Evolutionary conservation across 306 rosid genomes (phyloP).

Genomic region (Vigna angularis): DNA sequence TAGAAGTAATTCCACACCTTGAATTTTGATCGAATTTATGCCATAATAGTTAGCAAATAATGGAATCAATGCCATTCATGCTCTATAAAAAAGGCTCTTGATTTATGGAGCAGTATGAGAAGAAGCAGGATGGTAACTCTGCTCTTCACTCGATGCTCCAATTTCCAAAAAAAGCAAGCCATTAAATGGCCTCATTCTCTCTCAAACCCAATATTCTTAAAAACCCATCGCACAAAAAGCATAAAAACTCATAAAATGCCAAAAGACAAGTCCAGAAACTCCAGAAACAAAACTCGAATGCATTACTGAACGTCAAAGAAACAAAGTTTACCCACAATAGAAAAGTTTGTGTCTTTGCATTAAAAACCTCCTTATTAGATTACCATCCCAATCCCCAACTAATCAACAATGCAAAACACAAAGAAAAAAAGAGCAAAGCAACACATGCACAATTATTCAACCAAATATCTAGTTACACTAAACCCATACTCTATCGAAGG

Average conservation of each 20-base stretch:
- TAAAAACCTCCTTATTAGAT: background rate
- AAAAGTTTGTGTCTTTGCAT: slow-evolving; percentile 23
- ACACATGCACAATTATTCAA: background rate
- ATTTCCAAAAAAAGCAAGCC: background rate
- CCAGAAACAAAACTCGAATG: background rate
- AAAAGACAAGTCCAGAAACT: slow-evolving; percentile 4
- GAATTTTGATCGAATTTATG: slow-evolving; percentile 23
- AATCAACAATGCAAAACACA: background rate
- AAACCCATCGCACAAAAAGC: background rate
- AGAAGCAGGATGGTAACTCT: slow-evolving; percentile 57
- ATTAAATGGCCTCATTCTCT: background rate
- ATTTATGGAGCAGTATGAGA: slow-evolving; percentile 63
- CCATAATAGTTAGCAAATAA: slow-evolving; percentile 38
- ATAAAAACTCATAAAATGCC: slow-evolving; percentile 7
- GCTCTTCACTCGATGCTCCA: slow-evolving; percentile 77
- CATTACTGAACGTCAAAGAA: background rate
- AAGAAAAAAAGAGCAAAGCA: background rate
- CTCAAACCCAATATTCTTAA: slow-evolving; percentile 2
- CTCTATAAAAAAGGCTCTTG: slow-evolving; percentile 44
- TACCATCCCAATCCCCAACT: background rate
- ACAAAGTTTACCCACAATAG: background rate
- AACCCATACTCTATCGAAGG: slow-evolving; percentile 9
- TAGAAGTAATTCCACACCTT: background rate
- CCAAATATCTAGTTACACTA: background rate
- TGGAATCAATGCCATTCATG: slow-evolving; percentile 49